Evolutionary conservation across 2,329 filamentous ascomycete genomes (phyloP), one percentile per base, ranked within the genome.

Genomic region (Pyricularia grisea): DNA sequence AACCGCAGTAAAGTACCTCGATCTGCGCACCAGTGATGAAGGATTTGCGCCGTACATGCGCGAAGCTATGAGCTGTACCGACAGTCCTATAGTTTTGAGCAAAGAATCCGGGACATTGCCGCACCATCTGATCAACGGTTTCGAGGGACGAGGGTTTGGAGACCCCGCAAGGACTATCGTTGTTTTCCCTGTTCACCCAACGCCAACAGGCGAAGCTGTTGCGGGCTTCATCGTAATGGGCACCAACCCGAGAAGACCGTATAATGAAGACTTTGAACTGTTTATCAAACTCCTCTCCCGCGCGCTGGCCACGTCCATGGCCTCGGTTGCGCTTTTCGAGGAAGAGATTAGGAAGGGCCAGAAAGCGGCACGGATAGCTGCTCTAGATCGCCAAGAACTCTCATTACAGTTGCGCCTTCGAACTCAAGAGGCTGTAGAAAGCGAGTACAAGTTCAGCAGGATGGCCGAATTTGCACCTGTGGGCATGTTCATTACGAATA

Each of bases 381-480:
- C 87, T 7, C 84, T 88, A 70, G 89, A 92, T 74, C 84, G 88
- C 58, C 89, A 88, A 31, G 85, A 88, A 75, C 82, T 92, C 10
- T 87, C 88, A 17, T 84, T 89, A 72, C 87, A 91, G 73, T 80
- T 92, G 30, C 87, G 86, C 20, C 83, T 85, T 33, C 81, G 82
- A 73, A 85, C 81, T 12, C 80, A 81, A 69, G 81, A 85, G 72
- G 79, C 82, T 2, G 80, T 80, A 20, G 79, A 83, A 70, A 83
- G 85, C 64, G 86, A 90, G 69, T 86, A 87, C 42, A 86, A 88
- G 69, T 92, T 92, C 72, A 87, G 88, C 9, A 82, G 87, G 6
- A 89, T 93, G 78, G 88, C 90, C 2, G 89, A 92, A 73, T 89
- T 92, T 67, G 88, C 91, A 1, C 91, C 91, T 0, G 88, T 92